A percentile compares a stretch with the other conserved stretches of the same genome.
These are phyloP conservation scores for Prototheca wickerhamii DNA, from an alignment of 163 green algal species.

Conservation along the genomic window DNA sequence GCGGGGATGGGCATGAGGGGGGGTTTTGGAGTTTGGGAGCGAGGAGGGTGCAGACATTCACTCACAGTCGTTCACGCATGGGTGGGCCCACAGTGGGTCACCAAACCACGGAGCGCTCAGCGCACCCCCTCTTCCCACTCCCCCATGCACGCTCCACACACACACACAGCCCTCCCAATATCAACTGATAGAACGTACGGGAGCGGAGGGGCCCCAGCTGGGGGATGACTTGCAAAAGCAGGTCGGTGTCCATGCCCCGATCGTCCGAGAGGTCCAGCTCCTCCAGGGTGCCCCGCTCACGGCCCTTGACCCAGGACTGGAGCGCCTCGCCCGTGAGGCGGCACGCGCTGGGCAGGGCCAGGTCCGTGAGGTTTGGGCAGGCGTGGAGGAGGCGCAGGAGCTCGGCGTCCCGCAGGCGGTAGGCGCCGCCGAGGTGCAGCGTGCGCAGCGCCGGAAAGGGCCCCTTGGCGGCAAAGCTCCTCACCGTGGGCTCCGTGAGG, in stretches of 20 bases:
- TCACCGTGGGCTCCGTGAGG: conserved; percentile 36
- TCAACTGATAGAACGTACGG: background rate
- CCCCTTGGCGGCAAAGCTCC: conserved; percentile 17
- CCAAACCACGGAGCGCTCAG: too few species aligned
- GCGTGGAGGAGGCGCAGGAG: background rate
- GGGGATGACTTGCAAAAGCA: background rate
- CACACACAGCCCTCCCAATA: too few species aligned
- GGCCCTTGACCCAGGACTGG: conserved; percentile 6
- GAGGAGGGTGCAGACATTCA: background rate
- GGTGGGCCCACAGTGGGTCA: too few species aligned
- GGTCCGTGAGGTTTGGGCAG: background rate
- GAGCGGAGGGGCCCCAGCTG: background rate
- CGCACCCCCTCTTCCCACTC: too few species aligned
- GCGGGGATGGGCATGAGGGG: background rate
- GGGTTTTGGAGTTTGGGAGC: background rate
- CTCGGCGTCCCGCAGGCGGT: conserved; percentile 38
- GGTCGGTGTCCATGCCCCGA: background rate
- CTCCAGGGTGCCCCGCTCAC: conserved; percentile 20
- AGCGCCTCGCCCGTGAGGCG: background rate
- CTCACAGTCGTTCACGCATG: too few species aligned
- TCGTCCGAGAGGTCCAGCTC: conserved; percentile 8
- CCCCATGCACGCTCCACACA: too few species aligned
- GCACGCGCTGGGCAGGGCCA: background rate
- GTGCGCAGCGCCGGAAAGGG: conserved; percentile 22
- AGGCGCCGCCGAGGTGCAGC: conserved; percentile 44